Evolutionary conservation across 2,329 filamentous ascomycete species (phyloP), one percentile per base, ranked within the genome.

Genomic region (Microsporum ferrugineum): DNA sequence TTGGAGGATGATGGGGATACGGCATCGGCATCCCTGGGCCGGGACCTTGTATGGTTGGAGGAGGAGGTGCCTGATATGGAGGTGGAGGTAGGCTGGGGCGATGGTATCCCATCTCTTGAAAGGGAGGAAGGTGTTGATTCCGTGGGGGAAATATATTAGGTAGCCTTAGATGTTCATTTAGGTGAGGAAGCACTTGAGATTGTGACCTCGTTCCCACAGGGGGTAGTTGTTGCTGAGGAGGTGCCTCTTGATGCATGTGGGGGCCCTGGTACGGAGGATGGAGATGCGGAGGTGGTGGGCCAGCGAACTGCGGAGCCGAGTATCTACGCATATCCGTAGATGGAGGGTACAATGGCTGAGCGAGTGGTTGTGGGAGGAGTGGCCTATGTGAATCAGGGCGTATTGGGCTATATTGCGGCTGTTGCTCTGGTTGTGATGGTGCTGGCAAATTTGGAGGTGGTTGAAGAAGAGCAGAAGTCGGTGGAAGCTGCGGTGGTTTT

Each of bases 71-170:
- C 4, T 62, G 64, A n/a, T 53, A 61, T 29, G 57, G 60, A 36
- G 59, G 56, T n/a, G 63, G 61, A n/a, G 60, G 60, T 31, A 69
- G 69, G 29, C 51, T 55, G 56, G 72, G 67, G 23, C 69, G 67
- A 17, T 69, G 69, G 60, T 75, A 75, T 59, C 71, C 70, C 4
- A 73, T 72, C 10, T 72, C 71, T n/a, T 70, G 71, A 5, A 72
- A 73, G 17, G 73, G 72, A 12, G 74, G 74, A 7, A 76, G 71
- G 59, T 74, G 73, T n/a, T 71, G 73, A 17, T 70, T 63, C 1
- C 66, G 17, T 23, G 29, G 64, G 5, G 70, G 66, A 61, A 76
- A 76, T 12, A 72, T 71, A 60, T 75, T 72, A 8, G 74, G 74
- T 31, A 75, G 65, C 57, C 69, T 68, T 51, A 72, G 65, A 58